Percentiles rank a stretch among this genome's conserved stretches.
Conservation (phyloP, 2,329 filamentous ascomycete genomes). For the Cryphonectria carpinicola region DNA sequence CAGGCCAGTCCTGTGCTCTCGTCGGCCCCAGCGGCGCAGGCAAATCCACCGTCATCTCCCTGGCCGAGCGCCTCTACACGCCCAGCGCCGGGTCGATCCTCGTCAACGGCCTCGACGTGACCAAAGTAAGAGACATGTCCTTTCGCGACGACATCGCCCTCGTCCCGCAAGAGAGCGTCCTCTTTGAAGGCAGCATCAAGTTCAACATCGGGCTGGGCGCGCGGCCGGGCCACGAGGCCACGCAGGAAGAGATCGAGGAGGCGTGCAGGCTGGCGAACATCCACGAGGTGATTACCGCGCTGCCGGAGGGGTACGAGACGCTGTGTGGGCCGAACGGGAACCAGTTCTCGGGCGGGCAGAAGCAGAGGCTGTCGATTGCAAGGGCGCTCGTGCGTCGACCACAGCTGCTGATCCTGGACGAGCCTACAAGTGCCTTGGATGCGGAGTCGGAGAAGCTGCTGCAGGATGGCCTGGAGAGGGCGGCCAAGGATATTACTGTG, state of each 20-base stretch:
- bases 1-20: constrained; percentile 46
- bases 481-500: constrained; percentile 45
- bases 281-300: constrained; percentile 57
- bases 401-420: constrained; percentile 69
- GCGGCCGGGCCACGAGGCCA: constrained; percentile 49
- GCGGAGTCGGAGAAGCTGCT: constrained; percentile 62
- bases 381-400: constrained; percentile 68
- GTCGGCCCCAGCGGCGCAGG: constrained; percentile 52
- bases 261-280: constrained; percentile 63
- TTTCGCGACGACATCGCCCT: constrained; percentile 45
- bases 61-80: constrained; percentile 58
- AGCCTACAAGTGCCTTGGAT: constrained; percentile 72
- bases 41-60: constrained; percentile 51
- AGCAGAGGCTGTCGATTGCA: constrained; percentile 71
- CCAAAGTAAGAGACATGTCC: constrained; percentile 19
- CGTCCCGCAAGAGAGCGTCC: constrained; percentile 45
- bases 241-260: constrained; percentile 54
- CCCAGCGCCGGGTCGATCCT: constrained; percentile 53
- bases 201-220: constrained; percentile 48
- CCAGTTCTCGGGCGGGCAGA: constrained; percentile 70
- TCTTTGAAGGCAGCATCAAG: constrained; percentile 46
- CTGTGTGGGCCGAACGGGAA: constrained; percentile 65
- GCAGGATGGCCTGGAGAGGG: constrained; percentile 59
- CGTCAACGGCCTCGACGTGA: constrained; percentile 53
- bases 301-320: constrained; percentile 63